These are phyloP conservation scores for Aspergillus hancockii DNA, from an alignment of 495 filamentous ascomycete species.

Conservation along the genomic window DNA sequence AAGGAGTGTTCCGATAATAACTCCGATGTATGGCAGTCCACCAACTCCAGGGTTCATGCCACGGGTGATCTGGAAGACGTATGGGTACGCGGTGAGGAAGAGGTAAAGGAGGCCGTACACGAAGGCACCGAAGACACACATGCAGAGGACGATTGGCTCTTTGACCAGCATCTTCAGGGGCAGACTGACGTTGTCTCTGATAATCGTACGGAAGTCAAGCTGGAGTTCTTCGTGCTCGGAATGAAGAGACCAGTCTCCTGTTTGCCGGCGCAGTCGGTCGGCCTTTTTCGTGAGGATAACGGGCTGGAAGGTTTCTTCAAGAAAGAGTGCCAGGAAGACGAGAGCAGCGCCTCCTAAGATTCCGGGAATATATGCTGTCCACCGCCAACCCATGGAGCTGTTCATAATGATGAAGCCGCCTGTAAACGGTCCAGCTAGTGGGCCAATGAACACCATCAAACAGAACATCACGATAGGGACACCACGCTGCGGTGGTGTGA, in stretches of 20 bases:
- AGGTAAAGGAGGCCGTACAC: conserved; percentile 64
- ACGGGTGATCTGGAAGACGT: conserved; percentile 52
- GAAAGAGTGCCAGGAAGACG: conserved; percentile 38
- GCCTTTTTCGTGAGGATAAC: conserved; percentile 64
- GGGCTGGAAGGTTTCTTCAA: conserved; percentile 66
- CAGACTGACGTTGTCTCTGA: conserved; percentile 34
- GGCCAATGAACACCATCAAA: conserved; percentile 40
- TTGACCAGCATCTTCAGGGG: conserved; percentile 62
- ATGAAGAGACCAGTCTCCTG: conserved; percentile 46
- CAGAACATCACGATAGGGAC: conserved; percentile 43
- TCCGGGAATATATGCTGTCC: conserved; percentile 22
- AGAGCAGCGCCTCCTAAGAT: conserved; percentile 19
- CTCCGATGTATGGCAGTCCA: conserved; percentile 56
- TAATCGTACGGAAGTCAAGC: conserved; percentile 34
- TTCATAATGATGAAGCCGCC: conserved; percentile 35
- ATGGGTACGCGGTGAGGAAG: conserved; percentile 57
- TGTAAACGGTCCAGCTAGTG: conserved; percentile 41
- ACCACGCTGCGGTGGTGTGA: conserved; percentile 34
- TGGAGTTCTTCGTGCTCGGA: conserved; percentile 37
- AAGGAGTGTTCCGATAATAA: conserved; percentile 55
- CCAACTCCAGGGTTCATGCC: conserved; percentile 47
- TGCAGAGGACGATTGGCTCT: conserved; percentile 73
- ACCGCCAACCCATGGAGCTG: conserved; percentile 25
- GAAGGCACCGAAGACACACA: conserved; percentile 60
- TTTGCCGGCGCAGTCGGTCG: conserved; percentile 60